phyloP scores from a whole-genome alignment of 1,284 basidiomycete genomes.

The Vanrija pseudolonga region DNA sequence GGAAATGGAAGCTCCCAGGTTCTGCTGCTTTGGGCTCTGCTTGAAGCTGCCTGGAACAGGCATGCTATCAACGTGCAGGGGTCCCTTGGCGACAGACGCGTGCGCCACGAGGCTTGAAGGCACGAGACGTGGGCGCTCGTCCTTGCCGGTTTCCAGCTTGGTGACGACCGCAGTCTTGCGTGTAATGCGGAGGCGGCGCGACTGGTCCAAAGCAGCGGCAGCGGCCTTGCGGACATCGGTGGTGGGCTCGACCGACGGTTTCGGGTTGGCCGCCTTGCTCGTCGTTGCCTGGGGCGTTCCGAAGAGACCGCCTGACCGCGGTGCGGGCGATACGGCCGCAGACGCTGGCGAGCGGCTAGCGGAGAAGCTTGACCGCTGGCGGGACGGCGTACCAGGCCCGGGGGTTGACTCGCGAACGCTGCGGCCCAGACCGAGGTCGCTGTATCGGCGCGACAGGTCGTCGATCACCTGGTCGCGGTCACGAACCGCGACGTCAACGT shows the following conservation, averaged over 20 bases:
- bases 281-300: neutral
- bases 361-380: neutral
- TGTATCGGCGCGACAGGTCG: conserved; percentile 49
- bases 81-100: conserved; percentile 15
- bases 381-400: neutral
- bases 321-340: too few relatives aligned
- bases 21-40: neutral
- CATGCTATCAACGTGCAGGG: conserved; percentile 13
- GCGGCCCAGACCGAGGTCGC: conserved; percentile 30
- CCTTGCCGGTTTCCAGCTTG: neutral
- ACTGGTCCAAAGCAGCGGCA: neutral
- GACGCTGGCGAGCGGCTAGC: too few relatives aligned
- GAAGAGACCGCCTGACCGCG: too few relatives aligned
- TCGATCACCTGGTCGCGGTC: conserved; percentile 50
- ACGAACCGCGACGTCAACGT: conserved; percentile 50
- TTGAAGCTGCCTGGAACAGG: conserved; percentile 10
- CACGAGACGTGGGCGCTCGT: neutral
- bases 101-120: conserved; percentile 11
- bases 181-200: neutral
- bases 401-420: neutral
- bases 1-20: too few relatives aligned
- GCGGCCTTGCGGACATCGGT: conserved; percentile 7
- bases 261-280: neutral
- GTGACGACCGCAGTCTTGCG: neutral
- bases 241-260: conserved; percentile 9